Evolutionary conservation across 257 asterid species (phyloP), one percentile per base, ranked within the genome.

Genomic region (Solanum commersonii): DNA sequence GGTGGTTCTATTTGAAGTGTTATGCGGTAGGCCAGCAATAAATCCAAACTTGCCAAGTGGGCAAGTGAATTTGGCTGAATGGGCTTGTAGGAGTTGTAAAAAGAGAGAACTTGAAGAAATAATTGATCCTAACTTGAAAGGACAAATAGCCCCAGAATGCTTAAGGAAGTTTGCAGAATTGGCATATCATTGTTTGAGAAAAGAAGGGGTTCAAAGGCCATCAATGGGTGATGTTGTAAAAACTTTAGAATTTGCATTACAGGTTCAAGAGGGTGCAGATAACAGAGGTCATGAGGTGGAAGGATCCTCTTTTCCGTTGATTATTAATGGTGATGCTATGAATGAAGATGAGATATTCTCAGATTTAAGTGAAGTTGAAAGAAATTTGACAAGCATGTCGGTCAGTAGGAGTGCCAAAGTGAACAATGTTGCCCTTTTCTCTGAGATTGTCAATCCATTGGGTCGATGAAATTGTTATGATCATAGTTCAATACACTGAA

Each of bases 201-300:
- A 92, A 18, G 83, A 86, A 6, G 94, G 95, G 56, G 42, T 29
- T 0, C 92, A 93, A 4, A 86, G 98, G 85, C 94, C 95, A 1
- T 27, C 93, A 1, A 94, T 93, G 96, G 92, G 85, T 35, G 96
- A 95, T 85, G 90, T 93, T 11, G 92, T 95, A 49, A 87, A 94
- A 93, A 90, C 92, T 81, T 93, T 95, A n/a, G 96, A 94, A 87
- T 93, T 91, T 23, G 95, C 95, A 3, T 67, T 93, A 83, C 92
- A 93, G 88, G 87, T 92, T 63, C 96, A 95, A 34, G 94, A 90
- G 42, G 91, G 86, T 15, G 94, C 92, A 0, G 94, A 94, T n/a
- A n/a, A n/a, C n/a, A n/a, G n/a, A n/a, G n/a, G n/a, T 94, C 95
- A 3, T 1, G 6, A 10, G 42, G 84, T 33, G 14, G 90, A 63